These are phyloP conservation scores for Pachyrhizus erosus DNA, from an alignment of 306 rosid species.

Conservation along the genomic window DNA sequence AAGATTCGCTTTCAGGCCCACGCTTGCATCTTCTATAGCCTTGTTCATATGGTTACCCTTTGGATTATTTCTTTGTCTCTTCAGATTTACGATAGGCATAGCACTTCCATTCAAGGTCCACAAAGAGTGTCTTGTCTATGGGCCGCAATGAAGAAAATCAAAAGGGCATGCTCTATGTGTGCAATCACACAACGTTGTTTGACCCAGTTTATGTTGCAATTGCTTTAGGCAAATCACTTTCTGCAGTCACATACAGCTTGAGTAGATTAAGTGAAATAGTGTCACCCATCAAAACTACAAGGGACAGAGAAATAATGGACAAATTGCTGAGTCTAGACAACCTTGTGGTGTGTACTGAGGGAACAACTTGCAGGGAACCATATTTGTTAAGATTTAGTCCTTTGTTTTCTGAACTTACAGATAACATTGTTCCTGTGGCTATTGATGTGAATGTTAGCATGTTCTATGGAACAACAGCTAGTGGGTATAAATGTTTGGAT, in stretches of 20 bases:
- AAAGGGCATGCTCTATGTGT: constrained; percentile 60
- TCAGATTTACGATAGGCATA: constrained; percentile 47
- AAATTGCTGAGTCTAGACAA: constrained; percentile 48
- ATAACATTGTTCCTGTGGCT: constrained; percentile 61
- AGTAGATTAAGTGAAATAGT: constrained; percentile 58
- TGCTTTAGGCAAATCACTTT: constrained; percentile 44
- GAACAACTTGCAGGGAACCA: constrained; percentile 85
- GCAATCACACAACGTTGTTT: constrained; percentile 80
- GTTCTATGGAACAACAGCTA: constrained; percentile 75
- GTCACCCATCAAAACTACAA: constrained; percentile 58
- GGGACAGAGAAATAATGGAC: constrained; percentile 58
- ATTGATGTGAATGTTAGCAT: constrained; percentile 35
- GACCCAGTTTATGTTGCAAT: constrained; percentile 64
- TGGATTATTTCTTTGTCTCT: constrained; percentile 51
- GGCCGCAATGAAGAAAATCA: not conserved
- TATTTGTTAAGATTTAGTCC: constrained; percentile 78
- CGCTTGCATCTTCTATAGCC: constrained; percentile 50
- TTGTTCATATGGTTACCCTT: constrained; percentile 71
- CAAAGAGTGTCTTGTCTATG: no score
- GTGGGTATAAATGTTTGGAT: constrained; percentile 63
- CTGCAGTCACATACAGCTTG: constrained; percentile 69
- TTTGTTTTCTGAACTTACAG: constrained; percentile 70
- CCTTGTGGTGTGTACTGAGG: constrained; percentile 81
- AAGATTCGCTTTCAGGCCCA: constrained; percentile 72
- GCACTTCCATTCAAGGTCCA: no score